These are phyloP conservation scores for Phytophthora nicotianae DNA, from an alignment of 352 stramenopile genomes.

Conservation along the genomic window DNA sequence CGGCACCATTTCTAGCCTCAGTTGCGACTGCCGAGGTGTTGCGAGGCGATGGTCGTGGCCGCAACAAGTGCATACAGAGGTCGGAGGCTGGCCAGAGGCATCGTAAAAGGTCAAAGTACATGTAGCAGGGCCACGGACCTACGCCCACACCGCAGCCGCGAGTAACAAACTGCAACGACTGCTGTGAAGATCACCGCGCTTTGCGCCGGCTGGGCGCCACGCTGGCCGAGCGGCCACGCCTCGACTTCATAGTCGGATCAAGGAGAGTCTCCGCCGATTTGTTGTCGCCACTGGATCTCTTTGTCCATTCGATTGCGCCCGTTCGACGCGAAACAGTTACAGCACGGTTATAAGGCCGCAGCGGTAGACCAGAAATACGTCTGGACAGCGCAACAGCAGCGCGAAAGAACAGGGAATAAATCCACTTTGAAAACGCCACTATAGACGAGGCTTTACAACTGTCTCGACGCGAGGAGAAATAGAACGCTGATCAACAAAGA, in stretches of 20 bases:
- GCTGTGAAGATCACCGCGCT: constrained; percentile 7
- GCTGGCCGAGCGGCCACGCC: constrained; percentile 18
- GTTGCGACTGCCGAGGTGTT: constrained; percentile 17
- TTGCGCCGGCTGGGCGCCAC: constrained; percentile 8
- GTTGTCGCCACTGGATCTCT: constrained; percentile 33
- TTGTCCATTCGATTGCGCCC: constrained; percentile 13
- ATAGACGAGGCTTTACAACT: not conserved
- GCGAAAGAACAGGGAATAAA: not conserved
- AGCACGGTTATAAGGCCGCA: not conserved
- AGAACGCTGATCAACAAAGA: constrained; percentile 28
- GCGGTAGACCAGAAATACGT: not conserved
- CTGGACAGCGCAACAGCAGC: not conserved
- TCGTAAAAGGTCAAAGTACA: not conserved
- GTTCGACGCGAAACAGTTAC: constrained; percentile 1
- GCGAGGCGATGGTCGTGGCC: not conserved
- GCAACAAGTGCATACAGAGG: constrained; percentile 7
- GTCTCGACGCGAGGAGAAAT: constrained; percentile 29
- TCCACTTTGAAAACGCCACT: constrained; percentile 1
- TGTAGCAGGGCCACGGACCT: not conserved
- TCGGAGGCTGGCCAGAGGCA: not conserved
- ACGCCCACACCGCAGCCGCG: not conserved
- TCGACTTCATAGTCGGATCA: constrained; percentile 24
- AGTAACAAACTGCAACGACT: constrained; percentile 6
- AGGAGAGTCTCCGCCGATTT: constrained; percentile 27
- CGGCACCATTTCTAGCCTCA: constrained; percentile 24